A percentile compares a stretch with the other conserved stretches of the same genome.
Evolutionary conservation across 192 early-diverging fungal species (phyloP).

Genomic region (Backusella australiensis): DNA sequence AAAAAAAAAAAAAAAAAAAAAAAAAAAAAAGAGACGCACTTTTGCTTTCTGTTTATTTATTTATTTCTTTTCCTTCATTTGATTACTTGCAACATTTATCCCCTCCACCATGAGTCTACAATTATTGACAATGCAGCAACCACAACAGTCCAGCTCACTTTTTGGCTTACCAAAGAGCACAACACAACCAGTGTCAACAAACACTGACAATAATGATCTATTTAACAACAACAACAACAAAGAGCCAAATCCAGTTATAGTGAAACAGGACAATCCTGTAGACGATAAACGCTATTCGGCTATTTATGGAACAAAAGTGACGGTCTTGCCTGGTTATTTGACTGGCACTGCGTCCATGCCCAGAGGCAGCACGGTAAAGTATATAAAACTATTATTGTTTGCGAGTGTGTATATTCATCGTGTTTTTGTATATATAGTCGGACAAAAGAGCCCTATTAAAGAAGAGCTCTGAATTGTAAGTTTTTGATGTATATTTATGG

Average conservation of each 20-base stretch:
- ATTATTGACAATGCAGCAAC: not conserved
- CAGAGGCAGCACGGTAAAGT: not conserved
- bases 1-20: not conserved
- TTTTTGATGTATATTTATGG: not conserved
- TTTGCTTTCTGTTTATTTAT: not conserved
- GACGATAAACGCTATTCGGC: not conserved
- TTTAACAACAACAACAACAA: not conserved
- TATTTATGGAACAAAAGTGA: not conserved
- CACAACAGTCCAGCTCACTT: not conserved
- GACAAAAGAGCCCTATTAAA: not conserved
- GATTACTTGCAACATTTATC: not conserved
- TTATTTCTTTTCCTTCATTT: not conserved
- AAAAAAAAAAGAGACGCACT: not conserved
- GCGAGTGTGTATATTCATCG: too few relatives aligned
- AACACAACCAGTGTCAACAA: not conserved
- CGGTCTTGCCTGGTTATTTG: not conserved
- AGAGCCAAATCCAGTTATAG: not conserved
- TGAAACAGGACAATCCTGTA: not conserved
- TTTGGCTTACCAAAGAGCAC: not conserved
- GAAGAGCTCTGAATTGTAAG: constrained; percentile 7
- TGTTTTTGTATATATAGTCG: not conserved
- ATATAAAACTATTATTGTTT: too few relatives aligned
- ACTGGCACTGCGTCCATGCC: not conserved
- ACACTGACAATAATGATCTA: not conserved
- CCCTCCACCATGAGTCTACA: not conserved